Base-by-base conservation (phyloP, 2,329 filamentous ascomycete genomes). In the Monilinia fructigena region DNA sequence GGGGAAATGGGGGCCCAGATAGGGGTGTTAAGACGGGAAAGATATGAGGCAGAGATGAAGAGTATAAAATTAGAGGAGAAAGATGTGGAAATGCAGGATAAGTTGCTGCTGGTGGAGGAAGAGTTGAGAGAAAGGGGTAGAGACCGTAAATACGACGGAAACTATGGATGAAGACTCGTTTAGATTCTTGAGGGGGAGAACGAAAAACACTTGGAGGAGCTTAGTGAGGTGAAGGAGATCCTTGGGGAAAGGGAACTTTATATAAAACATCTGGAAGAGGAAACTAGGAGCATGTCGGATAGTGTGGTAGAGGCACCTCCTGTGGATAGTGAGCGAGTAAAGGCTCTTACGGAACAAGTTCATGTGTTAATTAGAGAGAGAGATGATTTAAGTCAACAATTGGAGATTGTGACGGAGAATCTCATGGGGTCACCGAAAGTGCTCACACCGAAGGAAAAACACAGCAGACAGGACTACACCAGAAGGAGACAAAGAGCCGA, bases 321-420 rank as follows among this genome's bases (percentile, higher is more conserved):
- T 12, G 45, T n/a, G 31, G 45, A 4, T 8, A 38, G 45, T 38
- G n/a, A n/a, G 23, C 28, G 14, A 12, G 11, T 7, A 26, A 2
- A 20, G 45, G 20, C n/a, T 20, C 28, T 52, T 6, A 38, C n/a
- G 38, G 14, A 40, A 20, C 45, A 61, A 61, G 16, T 50, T 40
- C 4, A 26, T 50, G n/a, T 6, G 4, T 38, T 61, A n/a, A 28
- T 59, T 18, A 54, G 31, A 31, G 45, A 65, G 14, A 35, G 42
- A 28, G 31, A 50, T 35, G 54, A 52, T 28, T 10, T 65, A 5
- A 40, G 35, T 28, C 42, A 65, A 1, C 63, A 65, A 26, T 35
- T 65, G 54, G 54, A 59, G 3, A 59, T 59, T 20, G 35, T 65
- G 42, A 65, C 42, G 3, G 63, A 65, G 14, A 65, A 65, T 26